Base-by-base conservation (phyloP, 495 filamentous ascomycete genomes). In the Trichodelitschia bisporula region DNA sequence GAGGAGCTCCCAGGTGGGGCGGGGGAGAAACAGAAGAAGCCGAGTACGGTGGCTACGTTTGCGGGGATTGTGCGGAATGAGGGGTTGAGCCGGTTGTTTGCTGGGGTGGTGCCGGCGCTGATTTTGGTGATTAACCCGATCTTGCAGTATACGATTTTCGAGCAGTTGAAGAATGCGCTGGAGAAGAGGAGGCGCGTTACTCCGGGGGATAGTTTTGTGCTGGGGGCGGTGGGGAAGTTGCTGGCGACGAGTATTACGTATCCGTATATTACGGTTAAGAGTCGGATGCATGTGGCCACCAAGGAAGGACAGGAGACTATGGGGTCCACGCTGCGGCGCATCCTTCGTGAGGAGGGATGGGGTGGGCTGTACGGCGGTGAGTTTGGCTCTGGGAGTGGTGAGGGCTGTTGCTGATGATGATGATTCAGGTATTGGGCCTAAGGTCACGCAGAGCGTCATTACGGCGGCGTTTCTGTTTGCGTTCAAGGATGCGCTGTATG, bases 211-310 rank as follows among this genome's bases (percentile, higher is more conserved):
- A 80, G 76, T 2, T 99, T 99, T 45, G 65, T 86, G 36, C 54
- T 99, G 3, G 86, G 86, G 31, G 86, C 86, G 6, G 43, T 95
- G 4, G 86, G 89, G 37, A 99, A 99, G 59, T 59, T 99, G 31
- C 59, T 90, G 32, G 89, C 86, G 14, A 99, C 86, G 6, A 69
- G 59, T 15, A 73, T 95, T 38, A 99, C 86, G 9, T 99, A 99
- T 47, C 86, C 86, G 14, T 99, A 99, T 38, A 95, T 93, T 47
- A 95, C 86, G 1, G 70, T 99, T 32, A 99, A 99, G 65, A 84
- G 79, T 46, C 64, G 70, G 37, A 86, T 89, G 77, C 86, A 99
- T 53, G 77, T 99, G 25, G 82, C 79, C 14, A 66, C 59, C 40
- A 62, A 61, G 35, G 63, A 67, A 38, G 59, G 58, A 3, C 72